Base-by-base conservation (phyloP, 225 moss, liverwort and hornwort species). In the Pseudisothecium myosuroides region DNA sequence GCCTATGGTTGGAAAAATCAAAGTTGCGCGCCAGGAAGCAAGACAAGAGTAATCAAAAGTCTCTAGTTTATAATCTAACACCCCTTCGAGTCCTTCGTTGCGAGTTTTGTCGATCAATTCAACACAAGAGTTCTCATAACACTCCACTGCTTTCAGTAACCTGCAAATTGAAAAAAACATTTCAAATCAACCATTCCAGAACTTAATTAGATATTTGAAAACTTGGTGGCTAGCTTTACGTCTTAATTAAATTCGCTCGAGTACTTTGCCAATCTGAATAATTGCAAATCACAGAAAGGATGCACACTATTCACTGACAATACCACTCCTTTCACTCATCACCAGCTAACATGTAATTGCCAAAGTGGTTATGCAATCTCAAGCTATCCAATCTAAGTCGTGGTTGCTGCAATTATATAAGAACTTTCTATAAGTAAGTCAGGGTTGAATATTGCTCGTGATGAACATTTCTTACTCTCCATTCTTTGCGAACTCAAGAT, bases 21-120 rank as follows among this genome's bases (percentile, higher is more conserved):
- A 47, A 8, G 0, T 5, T 9, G 5, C 0, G 0, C 11, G 20
- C 34, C 0, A 52, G 3, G 1, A 5, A 76, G 6, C 34, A 76
- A 52, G 76, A 0, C 2, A 21, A 17, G 0, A 5, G 32, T 45
- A 76, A 52, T 76, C 50, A 0, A 24, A 10, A 10, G 0, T 0
- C 7, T 26, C 16, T 10, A 43, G 27, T 72, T 41, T 6, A 73
- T 6, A 13, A 7, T 11, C 20, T 32, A 76, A 47, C 1, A 0
- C 31, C 18, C 29, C 29, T 34, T 76, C 11, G 2, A 52, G 7
- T 76, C 32, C 32, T 47, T 45, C 32, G 0, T 50, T 50, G 50
- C 7, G 0, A 50, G 76, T 31, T 76, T 50, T 34, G 20, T 20
- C 10, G 0, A 50, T 76, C 72, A 41, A 41, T 43, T 50, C 50